Evolutionary conservation across 108 stramenopile species (phyloP).

Genomic region (Fragilariopsis cylindrus): DNA sequence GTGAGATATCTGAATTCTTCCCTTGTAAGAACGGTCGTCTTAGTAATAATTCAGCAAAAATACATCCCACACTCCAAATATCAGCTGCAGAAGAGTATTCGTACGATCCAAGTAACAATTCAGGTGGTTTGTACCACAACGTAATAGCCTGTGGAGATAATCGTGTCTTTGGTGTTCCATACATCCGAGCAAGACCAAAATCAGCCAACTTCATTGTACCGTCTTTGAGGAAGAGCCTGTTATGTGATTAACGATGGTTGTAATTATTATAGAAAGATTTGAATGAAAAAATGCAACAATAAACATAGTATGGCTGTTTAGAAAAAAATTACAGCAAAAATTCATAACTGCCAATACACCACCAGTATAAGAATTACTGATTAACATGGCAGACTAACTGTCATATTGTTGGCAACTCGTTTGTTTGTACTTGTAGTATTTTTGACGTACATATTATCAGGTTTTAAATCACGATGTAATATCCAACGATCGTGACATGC

Average conservation of each 20-base stretch:
- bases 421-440: too few species aligned
- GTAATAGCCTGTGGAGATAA: constrained; percentile 92
- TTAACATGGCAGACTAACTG: too few species aligned
- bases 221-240: constrained; percentile 70
- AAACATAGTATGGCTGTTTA: not conserved
- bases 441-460: constrained; percentile 57
- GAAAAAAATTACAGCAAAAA: too few species aligned
- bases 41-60: constrained; percentile 92
- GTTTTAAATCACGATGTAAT: constrained; percentile 87
- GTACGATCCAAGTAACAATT: constrained; percentile 88
- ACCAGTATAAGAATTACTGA: too few species aligned
- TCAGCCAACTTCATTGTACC: constrained; percentile 90
- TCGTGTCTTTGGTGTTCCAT: constrained; percentile 84
- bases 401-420: too few species aligned
- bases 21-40: constrained; percentile 89
- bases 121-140: constrained; percentile 96
- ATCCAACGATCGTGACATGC: constrained; percentile 91
- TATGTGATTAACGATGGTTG: not conserved
- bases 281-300: not conserved
- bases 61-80: constrained; percentile 95
- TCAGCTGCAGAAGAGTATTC: constrained; percentile 92
- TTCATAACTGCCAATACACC: too few species aligned
- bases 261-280: not conserved
- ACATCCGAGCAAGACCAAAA: constrained; percentile 88
- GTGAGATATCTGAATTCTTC: constrained; percentile 77